Evolutionary conservation across 371 early-diverging fungal genomes (phyloP).

Genomic region (Mortierella sp.): DNA sequence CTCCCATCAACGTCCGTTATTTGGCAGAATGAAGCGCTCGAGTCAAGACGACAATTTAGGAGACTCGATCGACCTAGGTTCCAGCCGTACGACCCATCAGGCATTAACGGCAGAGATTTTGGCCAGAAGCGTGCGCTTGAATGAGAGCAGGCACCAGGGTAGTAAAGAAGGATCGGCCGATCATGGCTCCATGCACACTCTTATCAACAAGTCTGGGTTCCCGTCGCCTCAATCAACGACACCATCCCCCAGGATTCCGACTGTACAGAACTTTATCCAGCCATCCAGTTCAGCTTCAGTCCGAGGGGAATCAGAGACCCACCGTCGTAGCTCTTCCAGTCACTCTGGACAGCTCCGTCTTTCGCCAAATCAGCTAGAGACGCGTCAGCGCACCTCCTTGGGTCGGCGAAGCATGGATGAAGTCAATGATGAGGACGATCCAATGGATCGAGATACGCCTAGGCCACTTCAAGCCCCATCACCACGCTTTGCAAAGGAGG

Average conservation of each 20-base stretch:
- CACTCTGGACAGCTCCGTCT: slow-evolving; percentile 24
- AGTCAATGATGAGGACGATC: slow-evolving; percentile 28
- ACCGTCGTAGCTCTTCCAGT: slow-evolving; percentile 25
- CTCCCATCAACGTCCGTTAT: slow-evolving; percentile 24
- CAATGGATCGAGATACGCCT: slow-evolving; percentile 19
- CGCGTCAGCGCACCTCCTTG: slow-evolving; percentile 12
- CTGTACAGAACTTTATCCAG: slow-evolving; percentile 21
- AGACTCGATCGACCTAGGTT: slow-evolving; percentile 44
- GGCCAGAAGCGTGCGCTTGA: slow-evolving; percentile 17
- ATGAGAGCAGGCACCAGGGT: slow-evolving; percentile 16
- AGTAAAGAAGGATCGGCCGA: slow-evolving; percentile 20
- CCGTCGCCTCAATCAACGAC: slow-evolving; percentile 46
- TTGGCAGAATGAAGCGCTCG: slow-evolving; percentile 18
- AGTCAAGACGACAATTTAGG: slow-evolving; percentile 38
- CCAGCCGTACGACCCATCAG: slow-evolving; percentile 32
- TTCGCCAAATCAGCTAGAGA: slow-evolving; percentile 43
- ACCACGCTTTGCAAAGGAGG: slow-evolving; percentile 32
- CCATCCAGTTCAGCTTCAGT: slow-evolving; percentile 19
- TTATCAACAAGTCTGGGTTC: slow-evolving; percentile 33
- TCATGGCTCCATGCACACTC: slow-evolving; percentile 7
- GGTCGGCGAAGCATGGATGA: slow-evolving; percentile 37
- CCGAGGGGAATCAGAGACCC: slow-evolving; percentile 26
- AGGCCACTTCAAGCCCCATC: slow-evolving; percentile 19
- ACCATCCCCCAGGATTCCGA: slow-evolving; percentile 31
- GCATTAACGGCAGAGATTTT: slow-evolving; percentile 34